Conservation (phyloP, 116 monocot genomes). For the Trichopus zeylanicus region DNA sequence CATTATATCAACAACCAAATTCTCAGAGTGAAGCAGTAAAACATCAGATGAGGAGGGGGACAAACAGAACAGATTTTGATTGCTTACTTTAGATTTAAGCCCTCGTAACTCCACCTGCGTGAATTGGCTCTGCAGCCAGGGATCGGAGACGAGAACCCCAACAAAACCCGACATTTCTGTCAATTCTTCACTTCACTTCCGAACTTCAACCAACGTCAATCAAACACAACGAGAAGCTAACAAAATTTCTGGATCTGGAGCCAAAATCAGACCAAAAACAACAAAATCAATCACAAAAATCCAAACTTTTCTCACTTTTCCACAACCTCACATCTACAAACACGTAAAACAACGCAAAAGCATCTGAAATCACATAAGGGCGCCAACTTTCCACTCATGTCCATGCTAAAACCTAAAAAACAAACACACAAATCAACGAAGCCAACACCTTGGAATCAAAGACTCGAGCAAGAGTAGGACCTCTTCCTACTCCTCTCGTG, state of each 20-base stretch:
- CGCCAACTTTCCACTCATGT: not conserved
- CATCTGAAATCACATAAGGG: not conserved
- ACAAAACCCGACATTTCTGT: slow-evolving; percentile 52
- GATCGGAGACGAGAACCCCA: slow-evolving; percentile 94
- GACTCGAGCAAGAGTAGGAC: not conserved
- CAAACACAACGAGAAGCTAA: not conserved
- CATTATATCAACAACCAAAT: not conserved
- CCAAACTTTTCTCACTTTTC: not conserved
- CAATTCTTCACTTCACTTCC: not conserved
- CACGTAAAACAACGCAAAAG: too few relatives aligned
- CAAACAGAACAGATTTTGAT: not conserved
- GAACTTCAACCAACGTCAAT: not conserved
- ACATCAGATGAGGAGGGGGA: too few relatives aligned
- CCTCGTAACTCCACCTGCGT: slow-evolving; percentile 90
- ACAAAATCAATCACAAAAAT: not conserved
- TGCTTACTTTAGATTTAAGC: slow-evolving; percentile 77
- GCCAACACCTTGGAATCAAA: not conserved
- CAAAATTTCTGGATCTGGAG: not conserved
- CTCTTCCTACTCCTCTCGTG: not conserved
- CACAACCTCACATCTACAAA: not conserved
- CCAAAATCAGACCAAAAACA: not conserved
- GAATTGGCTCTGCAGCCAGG: slow-evolving; percentile 88
- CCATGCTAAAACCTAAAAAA: not conserved
- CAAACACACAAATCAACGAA: not conserved
- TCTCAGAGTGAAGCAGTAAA: too few relatives aligned